Percentiles rank a stretch among this genome's conserved stretches.
These are phyloP conservation scores for Capillidium heterosporum DNA, from an alignment of 371 early-diverging fungal species.

Conservation along the genomic window DNA sequence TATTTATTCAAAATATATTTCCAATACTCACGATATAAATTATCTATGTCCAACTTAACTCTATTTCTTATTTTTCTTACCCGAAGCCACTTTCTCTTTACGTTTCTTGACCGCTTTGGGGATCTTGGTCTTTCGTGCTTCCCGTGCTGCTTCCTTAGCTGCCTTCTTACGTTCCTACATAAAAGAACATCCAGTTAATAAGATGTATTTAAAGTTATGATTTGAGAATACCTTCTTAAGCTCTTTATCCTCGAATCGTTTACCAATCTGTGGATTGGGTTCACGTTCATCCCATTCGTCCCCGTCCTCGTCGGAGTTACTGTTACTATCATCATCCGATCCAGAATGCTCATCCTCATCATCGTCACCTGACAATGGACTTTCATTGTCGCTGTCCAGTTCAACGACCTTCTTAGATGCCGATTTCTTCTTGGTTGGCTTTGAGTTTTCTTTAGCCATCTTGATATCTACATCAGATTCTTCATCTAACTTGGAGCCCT, in stretches of 20 bases:
- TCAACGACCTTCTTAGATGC: neutral
- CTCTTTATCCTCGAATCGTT: constrained; percentile 70
- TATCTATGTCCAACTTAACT: no score
- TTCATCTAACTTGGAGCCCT: neutral
- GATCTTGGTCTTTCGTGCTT: constrained; percentile 79
- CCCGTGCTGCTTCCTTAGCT: constrained; percentile 76
- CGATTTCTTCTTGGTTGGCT: neutral
- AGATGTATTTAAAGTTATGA: neutral
- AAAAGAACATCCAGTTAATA: neutral
- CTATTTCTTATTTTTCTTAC: neutral
- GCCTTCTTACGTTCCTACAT: constrained; percentile 48
- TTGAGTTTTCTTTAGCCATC: no score
- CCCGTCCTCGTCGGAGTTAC: constrained; percentile 17
- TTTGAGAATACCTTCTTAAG: constrained; percentile 37
- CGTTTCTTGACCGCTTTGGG: constrained; percentile 92
- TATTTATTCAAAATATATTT: no score
- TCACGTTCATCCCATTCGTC: constrained; percentile 22
- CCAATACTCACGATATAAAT: no score
- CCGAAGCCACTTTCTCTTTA: constrained; percentile 31
- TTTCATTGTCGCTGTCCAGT: neutral
- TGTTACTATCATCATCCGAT: constrained; percentile 15
- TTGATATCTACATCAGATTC: neutral
- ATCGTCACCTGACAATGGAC: neutral
- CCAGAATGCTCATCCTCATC: constrained; percentile 5
- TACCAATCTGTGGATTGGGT: constrained; percentile 27